phyloP scores from a whole-genome alignment of 1,284 basidiomycete species.

The Schizophyllum amplum region DNA sequence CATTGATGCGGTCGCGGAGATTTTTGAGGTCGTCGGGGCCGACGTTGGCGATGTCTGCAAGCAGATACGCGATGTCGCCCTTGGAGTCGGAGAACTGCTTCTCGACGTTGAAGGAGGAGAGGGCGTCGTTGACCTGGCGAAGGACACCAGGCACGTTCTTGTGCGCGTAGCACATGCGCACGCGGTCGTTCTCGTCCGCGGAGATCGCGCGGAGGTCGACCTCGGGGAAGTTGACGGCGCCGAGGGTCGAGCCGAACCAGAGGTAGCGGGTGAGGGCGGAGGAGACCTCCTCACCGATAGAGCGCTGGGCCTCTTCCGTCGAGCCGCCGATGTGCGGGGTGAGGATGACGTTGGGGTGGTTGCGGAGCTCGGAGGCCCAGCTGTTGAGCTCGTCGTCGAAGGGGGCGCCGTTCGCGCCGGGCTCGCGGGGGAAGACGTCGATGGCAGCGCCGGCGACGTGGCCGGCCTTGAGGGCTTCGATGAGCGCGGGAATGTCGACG shows the following conservation, averaged over 20 bases:
- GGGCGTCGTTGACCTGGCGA: slow-evolving; percentile 87
- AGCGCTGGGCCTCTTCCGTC: slow-evolving; percentile 96
- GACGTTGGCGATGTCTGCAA: slow-evolving; percentile 94
- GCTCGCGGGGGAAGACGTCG: slow-evolving; percentile 94
- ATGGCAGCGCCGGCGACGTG: slow-evolving; percentile 92
- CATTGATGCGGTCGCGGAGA: slow-evolving; percentile 78
- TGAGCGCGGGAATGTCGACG: slow-evolving; percentile 89
- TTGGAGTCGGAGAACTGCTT: slow-evolving; percentile 98
- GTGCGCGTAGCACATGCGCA: slow-evolving; percentile 96
- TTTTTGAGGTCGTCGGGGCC: slow-evolving; percentile 76
- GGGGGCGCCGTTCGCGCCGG: slow-evolving; percentile 80
- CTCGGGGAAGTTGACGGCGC: slow-evolving; percentile 98
- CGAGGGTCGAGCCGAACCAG: slow-evolving; percentile 85
- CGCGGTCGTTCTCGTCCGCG: slow-evolving; percentile 71
- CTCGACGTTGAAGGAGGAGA: slow-evolving; percentile 96
- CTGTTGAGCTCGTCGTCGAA: slow-evolving; percentile 83
- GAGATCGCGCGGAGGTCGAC: slow-evolving; percentile 93
- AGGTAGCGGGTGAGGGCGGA: slow-evolving; percentile 84
- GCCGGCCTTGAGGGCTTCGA: slow-evolving; percentile 73
- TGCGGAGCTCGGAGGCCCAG: slow-evolving; percentile 71
- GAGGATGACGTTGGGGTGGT: slow-evolving; percentile 83
- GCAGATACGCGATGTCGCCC: slow-evolving; percentile 90
- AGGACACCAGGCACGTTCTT: slow-evolving; percentile 97
- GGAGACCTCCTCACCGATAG: slow-evolving; percentile 96
- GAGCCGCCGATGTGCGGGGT: slow-evolving; percentile 99